These are phyloP conservation scores for Myxozyma kluyveri DNA, from an alignment of 805 yeast genomes.

Conservation along the genomic window DNA sequence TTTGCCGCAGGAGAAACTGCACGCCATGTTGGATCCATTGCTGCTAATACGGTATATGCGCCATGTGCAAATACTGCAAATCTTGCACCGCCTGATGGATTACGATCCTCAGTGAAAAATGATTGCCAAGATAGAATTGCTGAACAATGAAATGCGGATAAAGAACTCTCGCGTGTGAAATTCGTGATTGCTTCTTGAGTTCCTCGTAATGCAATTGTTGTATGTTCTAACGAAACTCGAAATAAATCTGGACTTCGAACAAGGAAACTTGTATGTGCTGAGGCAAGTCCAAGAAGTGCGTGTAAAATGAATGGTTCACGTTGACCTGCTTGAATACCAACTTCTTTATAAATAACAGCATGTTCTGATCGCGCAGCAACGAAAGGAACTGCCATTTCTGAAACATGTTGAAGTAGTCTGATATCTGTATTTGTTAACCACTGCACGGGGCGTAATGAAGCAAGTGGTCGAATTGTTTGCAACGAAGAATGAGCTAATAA, in stretches of 20 bases:
- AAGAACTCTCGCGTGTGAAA: slow-evolving; percentile 14
- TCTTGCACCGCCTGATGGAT: slow-evolving; percentile 14
- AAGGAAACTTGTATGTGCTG: slow-evolving; percentile 15
- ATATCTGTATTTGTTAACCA: slow-evolving; percentile 18
- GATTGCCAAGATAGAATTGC: slow-evolving; percentile 18
- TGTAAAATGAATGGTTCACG: slow-evolving; percentile 21
- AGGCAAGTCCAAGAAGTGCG: slow-evolving; percentile 20
- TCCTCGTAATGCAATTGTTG: slow-evolving; percentile 17
- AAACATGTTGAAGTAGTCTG: slow-evolving; percentile 17
- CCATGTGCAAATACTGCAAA: slow-evolving; percentile 14
- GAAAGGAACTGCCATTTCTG: slow-evolving; percentile 11
- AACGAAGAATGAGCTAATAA: not conserved
- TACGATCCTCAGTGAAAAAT: slow-evolving; percentile 18
- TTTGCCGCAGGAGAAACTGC: slow-evolving; percentile 17
- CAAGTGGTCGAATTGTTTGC: slow-evolving; percentile 13
- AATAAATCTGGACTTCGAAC: slow-evolving; percentile 8
- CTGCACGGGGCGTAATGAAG: slow-evolving; percentile 10
- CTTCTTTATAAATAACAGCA: slow-evolving; percentile 17
- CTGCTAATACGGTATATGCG: slow-evolving; percentile 10
- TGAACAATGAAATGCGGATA: slow-evolving; percentile 13
- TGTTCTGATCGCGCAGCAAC: slow-evolving; percentile 21
- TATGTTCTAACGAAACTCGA: slow-evolving; percentile 18
- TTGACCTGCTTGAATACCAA: slow-evolving; percentile 20
- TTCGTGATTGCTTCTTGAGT: slow-evolving; percentile 14
- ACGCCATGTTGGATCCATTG: slow-evolving; percentile 19